Base-by-base conservation (phyloP, 1,284 basidiomycete genomes). In the Cutaneotrichosporon spelunceum region DNA sequence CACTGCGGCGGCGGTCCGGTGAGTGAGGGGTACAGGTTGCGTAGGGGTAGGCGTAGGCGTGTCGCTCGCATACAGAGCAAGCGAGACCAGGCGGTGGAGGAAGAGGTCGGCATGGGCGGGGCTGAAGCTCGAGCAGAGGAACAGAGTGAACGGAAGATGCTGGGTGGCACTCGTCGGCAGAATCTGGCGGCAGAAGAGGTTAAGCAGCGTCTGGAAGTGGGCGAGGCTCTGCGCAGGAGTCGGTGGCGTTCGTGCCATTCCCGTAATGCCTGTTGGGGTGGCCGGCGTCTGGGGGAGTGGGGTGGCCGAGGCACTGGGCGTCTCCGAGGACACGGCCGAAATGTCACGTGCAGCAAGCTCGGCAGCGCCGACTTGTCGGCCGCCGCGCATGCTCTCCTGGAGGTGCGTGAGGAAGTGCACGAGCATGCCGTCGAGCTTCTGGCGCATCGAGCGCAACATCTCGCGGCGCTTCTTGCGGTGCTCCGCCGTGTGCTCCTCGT, bases 61-160 rank as follows among this genome's bases (percentile, higher is more conserved):
- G 45, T 71, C 66, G 0, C 89, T 91, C 0, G 90, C 87, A 65
- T 94, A 87, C 14, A 98, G 80, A 0, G 93, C 91, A 64, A 90
- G 88, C 21, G 89, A 88, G 49, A 98, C 88, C 27, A 99, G 87
- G 72, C 93, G 86, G 47, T 94, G 94, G 61, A 93, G 89, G 74
- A 99, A 97, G 61, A 91, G 84, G 76, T 99, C 95, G 47, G 90
- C 86, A 72, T 94, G 97, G 62, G 91, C 87, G 9, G 88, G 82
- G 67, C 94, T 88, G 59, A 96, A 86, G 1, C 94, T 96, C 24
- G 92, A 85, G 73, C 89, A 93, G 88, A 92, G 95, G 83, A 99
- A 99, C 50, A 99, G 74, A 63, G 99, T 83, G 80, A 99, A 99
- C 71, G 99, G 96, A 1, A 93, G 94, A 76, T 99, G 95, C 47